Base-by-base conservation (phyloP, 352 stramenopile genomes). In the Pythium inflatum region DNA sequence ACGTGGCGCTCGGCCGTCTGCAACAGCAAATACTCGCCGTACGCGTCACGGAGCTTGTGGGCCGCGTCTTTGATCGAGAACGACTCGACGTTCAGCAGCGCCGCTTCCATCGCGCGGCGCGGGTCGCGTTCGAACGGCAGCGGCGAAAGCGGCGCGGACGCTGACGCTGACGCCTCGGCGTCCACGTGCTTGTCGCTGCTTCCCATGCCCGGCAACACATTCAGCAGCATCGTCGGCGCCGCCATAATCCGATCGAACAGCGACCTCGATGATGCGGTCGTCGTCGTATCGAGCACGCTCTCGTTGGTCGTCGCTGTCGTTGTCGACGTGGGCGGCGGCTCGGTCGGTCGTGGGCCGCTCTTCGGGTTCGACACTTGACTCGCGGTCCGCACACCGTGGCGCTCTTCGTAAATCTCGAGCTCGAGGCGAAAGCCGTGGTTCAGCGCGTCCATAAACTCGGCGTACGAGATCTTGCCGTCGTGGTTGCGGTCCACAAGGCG, bases 371-470 rank as follows among this genome's bases (percentile, higher is more conserved):
- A 46, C 30, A 43, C 31, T 43, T 36, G 5, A 30, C 54, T 70
- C 0, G 55, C 16, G 38, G 55, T 24, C 5, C 65, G 56, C 11
- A 65, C 24, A 66, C 25, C 9, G 30, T 46, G 40, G 43, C 12
- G 41, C n/a, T 14, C 55, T 41, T 92, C 73, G 49, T 88, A 91
- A 25, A 93, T 88, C 49, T 92, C 80, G 14, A 93, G 76, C 48
- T 93, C 81, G 12, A 94, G 68, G 0, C 81, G 73, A 54, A 94
- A 88, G 20, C 86, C 86, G 27, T 89, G 75, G 66, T 94, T 83
- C 5, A 94, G 57, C 0, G 84, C 86, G 54, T 91, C 69, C 84
- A 92, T 92, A 66, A 94, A 92, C 66, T 94, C 87, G 0, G 66
- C 54, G 43, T 91, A 91, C 33, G 84, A 86, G 27, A 93, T 75